A percentile compares a stretch with the other conserved stretches of the same genome.
Conservation (phyloP, 2,329 filamentous ascomycete species). For the Trichoderma breve region DNA sequence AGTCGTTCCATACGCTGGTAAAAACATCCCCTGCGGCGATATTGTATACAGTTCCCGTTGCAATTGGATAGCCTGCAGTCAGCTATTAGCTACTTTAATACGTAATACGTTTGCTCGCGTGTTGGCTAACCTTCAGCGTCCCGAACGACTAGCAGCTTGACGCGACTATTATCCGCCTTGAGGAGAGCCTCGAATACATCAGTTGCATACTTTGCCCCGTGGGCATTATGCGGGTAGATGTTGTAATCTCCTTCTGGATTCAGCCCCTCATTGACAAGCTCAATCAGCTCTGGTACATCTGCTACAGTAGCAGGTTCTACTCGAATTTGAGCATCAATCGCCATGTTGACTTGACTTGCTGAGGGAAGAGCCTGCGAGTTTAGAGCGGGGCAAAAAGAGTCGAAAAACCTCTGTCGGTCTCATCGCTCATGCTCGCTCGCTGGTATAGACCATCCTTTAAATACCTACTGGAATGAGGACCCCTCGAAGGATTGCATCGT, state of each 20-base stretch:
- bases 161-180: not conserved
- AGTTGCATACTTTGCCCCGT: not conserved
- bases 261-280: not conserved
- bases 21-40: not conserved
- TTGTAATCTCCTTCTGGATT: not conserved
- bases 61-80: not conserved
- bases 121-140: not conserved
- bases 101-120: not conserved
- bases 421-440: not conserved
- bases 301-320: not conserved
- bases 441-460: not conserved
- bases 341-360: not conserved
- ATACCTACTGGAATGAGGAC: not conserved
- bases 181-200: not conserved
- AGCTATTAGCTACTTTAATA: not conserved
- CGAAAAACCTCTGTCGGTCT: not conserved
- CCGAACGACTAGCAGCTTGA: not conserved
- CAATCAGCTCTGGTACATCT: not conserved
- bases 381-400: not conserved
- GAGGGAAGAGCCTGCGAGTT: not conserved
- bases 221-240: not conserved
- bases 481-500: not conserved
- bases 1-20: not conserved
- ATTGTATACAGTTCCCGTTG: not conserved
- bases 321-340: not conserved